Base-by-base conservation (phyloP, 495 filamentous ascomycete species). In the Aspergillus sclerotiicarbonarius region DNA sequence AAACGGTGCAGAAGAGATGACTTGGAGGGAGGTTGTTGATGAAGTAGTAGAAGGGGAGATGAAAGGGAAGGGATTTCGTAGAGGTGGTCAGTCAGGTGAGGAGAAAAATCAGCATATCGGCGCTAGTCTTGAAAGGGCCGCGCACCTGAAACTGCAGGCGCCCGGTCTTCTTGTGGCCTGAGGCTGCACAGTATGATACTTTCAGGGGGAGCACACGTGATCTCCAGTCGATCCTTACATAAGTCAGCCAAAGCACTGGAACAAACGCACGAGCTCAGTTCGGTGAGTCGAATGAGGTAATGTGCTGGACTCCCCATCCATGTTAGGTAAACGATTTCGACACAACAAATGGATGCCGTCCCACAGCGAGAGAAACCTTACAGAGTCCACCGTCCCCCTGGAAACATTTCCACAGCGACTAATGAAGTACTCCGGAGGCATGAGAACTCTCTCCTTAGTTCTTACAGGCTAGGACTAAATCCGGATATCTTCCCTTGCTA, bases 1-100 rank as follows among this genome's bases (percentile, higher is more conserved):
- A 33, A 44, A 57, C 15, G 12, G 35, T 55, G 48, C 49, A 53
- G 32, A 52, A 25, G 33, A 58, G 53, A 51, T 45, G 44, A 53
- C 16, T 35, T 20, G 13, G 10, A 39, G 53, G 59, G 31, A 46
- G 20, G 31, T 47, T 12, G 43, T 21, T 49, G 49, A 51, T 16
- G 50, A 59, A 56, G 47, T 49, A 43, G 16, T 48, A 29, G 58
- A 50, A 55, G 46, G 32, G 31, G 45, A 58, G 62, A 61, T 60
- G 44, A 39, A 48, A 54, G 58, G 55, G 60, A 62, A 48, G 58
- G 62, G 37, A 51, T 59, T 41, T 44, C 30, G 2, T 48, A 51
- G 49, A 47, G 61, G 59, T 33, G 50, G 51, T 47, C 57, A 60
- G 68, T 67, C 58, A 63, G 53, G 51, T 62, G 65, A 63, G 61